phyloP scores from a whole-genome alignment of 805 yeast species.

The Starmera pachycereana region DNA sequence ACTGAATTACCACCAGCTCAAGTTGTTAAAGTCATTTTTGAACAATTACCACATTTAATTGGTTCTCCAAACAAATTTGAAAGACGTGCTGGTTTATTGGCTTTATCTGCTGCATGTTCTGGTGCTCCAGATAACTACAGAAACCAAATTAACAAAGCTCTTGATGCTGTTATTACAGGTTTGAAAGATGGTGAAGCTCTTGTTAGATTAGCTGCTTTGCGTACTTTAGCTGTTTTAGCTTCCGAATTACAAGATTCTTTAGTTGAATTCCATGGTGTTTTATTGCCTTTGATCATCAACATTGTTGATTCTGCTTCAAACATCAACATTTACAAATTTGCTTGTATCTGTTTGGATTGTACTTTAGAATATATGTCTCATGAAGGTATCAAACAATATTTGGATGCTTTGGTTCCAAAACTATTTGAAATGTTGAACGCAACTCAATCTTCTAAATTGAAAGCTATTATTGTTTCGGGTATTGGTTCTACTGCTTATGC shows the following conservation, averaged over 20 bases:
- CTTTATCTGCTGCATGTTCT: conserved; percentile 72
- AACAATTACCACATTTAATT: conserved; percentile 46
- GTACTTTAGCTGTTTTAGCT: conserved; percentile 68
- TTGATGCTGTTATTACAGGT: conserved; percentile 66
- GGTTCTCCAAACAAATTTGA: conserved; percentile 59
- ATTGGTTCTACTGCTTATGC: conserved; percentile 97
- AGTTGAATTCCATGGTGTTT: conserved; percentile 72
- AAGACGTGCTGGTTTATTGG: conserved; percentile 79
- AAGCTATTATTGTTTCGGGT: conserved; percentile 81
- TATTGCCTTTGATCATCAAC: conserved; percentile 77
- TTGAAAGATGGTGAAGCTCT: conserved; percentile 62
- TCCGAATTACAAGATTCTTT: conserved; percentile 77
- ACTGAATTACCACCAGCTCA: conserved; percentile 88
- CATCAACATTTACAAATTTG: conserved; percentile 78
- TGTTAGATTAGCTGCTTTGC: conserved; percentile 81
- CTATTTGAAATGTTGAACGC: conserved; percentile 73
- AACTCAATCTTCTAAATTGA: conserved; percentile 62
- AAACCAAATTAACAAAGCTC: conserved; percentile 60
- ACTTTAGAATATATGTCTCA: conserved; percentile 86
- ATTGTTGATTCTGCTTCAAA: conserved; percentile 82
- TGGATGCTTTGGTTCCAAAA: conserved; percentile 85
- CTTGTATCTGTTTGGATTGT: conserved; percentile 76
- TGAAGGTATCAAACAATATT: conserved; percentile 71
- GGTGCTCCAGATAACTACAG: conserved; percentile 94
- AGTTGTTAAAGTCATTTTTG: conserved; percentile 71